Evolutionary conservation across 768 basidiomycete genomes (phyloP).

Genomic region (Kwoniella sp.): DNA sequence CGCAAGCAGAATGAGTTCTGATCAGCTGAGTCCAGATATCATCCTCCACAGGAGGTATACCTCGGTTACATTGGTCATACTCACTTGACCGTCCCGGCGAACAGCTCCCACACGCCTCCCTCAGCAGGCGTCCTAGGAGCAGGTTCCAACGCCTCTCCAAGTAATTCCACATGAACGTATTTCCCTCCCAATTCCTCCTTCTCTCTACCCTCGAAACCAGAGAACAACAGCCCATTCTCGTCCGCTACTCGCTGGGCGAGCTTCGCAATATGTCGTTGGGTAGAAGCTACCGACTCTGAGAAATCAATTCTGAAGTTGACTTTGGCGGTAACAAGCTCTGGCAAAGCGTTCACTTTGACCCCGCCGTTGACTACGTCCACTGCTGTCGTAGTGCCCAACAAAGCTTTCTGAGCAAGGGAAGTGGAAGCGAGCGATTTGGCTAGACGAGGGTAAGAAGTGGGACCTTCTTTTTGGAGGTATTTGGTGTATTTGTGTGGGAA

Average conservation of each 20-base stretch:
- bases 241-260: constrained; percentile 35
- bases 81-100: constrained; percentile 53
- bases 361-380: constrained; percentile 53
- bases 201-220: constrained; percentile 25
- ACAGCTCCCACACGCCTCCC: constrained; percentile 50
- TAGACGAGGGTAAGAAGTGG: constrained; percentile 34
- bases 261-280: constrained; percentile 33
- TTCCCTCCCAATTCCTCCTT: constrained; percentile 24
- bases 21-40: not conserved
- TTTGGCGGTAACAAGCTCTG: constrained; percentile 43
- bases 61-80: constrained; percentile 11
- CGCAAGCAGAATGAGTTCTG: not conserved
- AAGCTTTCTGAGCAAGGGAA: constrained; percentile 26
- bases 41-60: no score
- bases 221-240: constrained; percentile 30
- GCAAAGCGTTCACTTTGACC: constrained; percentile 50
- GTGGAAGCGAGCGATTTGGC: constrained; percentile 30
- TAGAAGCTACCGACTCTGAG: constrained; percentile 40
- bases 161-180: constrained; percentile 37
- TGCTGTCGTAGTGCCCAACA: constrained; percentile 49
- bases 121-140: constrained; percentile 44
- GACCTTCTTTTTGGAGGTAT: constrained; percentile 33
- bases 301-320: constrained; percentile 55
- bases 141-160: constrained; percentile 49
- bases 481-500: constrained; percentile 43